These are phyloP conservation scores for Lactarius sp. DNA, from an alignment of 768 basidiomycete genomes.

Conservation along the genomic window DNA sequence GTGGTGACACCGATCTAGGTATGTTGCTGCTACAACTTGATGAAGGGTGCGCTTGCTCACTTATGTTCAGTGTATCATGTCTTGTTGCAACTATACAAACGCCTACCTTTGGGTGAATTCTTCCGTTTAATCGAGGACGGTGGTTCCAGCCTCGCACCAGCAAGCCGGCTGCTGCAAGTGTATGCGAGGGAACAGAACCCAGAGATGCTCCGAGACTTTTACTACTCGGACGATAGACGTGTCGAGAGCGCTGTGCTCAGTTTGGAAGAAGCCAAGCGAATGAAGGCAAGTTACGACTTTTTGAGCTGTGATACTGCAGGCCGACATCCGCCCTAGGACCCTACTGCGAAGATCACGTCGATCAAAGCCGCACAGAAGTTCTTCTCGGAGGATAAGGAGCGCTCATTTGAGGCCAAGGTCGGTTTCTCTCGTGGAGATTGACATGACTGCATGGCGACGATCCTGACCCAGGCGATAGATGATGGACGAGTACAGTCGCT, in stretches of 20 bases:
- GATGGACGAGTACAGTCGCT: constrained; percentile 77
- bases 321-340: constrained; percentile 49
- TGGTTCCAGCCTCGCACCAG: constrained; percentile 66
- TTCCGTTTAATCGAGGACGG: constrained; percentile 94
- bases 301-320: neutral
- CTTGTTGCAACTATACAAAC: constrained; percentile 78
- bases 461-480: constrained; percentile 49
- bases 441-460: neutral
- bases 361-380: constrained; percentile 86
- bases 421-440: constrained; percentile 12
- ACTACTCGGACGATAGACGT: constrained; percentile 94
- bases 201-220: constrained; percentile 92
- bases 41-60: neutral
- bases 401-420: constrained; percentile 86
- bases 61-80: constrained; percentile 78
- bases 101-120: constrained; percentile 82
- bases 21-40: constrained; percentile 21
- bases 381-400: constrained; percentile 93
- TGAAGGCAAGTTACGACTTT: constrained; percentile 44
- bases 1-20: constrained; percentile 95
- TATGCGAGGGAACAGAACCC: constrained; percentile 88
- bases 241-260: constrained; percentile 90
- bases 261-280: constrained; percentile 71
- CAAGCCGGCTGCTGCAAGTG: constrained; percentile 76
- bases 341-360: constrained; percentile 58